A percentile compares a stretch with the other conserved stretches of the same genome.
Conservation (phyloP, 2,329 filamentous ascomycete genomes). For the Cercospora brassicicola region DNA sequence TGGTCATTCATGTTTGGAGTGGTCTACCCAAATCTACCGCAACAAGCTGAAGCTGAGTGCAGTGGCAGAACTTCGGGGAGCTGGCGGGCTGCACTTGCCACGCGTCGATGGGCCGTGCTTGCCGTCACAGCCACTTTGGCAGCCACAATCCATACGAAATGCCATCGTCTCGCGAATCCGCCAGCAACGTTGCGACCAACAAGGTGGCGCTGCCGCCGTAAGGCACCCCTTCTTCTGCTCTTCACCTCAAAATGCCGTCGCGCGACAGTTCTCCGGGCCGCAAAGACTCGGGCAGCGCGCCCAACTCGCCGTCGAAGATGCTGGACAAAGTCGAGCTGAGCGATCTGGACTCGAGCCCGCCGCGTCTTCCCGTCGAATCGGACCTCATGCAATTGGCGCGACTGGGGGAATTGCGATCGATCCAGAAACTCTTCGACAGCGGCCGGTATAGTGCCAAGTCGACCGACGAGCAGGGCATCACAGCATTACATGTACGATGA, state of each 20-base stretch:
- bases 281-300: constrained; percentile 26
- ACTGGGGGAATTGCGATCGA: constrained; percentile 78
- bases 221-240: neutral
- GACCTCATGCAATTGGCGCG: constrained; percentile 96
- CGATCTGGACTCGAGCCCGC: constrained; percentile 39
- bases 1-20: neutral
- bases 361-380: constrained; percentile 58
- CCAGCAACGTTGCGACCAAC: neutral
- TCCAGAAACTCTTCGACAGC: constrained; percentile 85
- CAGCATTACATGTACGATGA: constrained; percentile 77
- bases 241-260: neutral
- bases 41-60: neutral
- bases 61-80: neutral
- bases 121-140: neutral
- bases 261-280: constrained; percentile 20
- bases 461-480: constrained; percentile 88
- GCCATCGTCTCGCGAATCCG: neutral
- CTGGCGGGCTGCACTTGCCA: neutral
- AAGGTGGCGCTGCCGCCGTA: neutral
- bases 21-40: neutral
- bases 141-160: neutral
- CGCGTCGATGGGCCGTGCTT: neutral
- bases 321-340: constrained; percentile 40
- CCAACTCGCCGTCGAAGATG: constrained; percentile 33
- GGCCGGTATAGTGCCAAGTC: constrained; percentile 80